Percentiles rank a stretch among this genome's conserved stretches.
Evolutionary conservation across 371 early-diverging fungal genomes (phyloP).

Genomic region (Syncephalastrum monosporum): DNA sequence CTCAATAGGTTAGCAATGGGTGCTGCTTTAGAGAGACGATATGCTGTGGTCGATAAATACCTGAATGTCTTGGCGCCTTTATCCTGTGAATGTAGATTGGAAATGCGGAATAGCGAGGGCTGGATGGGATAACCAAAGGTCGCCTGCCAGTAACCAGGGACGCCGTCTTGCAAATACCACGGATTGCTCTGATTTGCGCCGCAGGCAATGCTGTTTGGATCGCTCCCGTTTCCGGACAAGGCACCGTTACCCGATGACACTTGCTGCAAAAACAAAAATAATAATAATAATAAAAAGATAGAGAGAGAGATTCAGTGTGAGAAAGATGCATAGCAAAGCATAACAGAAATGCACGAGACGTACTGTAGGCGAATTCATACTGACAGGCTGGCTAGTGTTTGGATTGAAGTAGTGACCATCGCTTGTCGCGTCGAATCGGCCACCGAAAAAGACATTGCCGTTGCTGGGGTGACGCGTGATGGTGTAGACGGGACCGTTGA

Average conservation of each 20-base stretch:
- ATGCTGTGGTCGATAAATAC: slow-evolving; percentile 12
- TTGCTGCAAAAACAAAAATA: slow-evolving; percentile 17
- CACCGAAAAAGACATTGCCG: slow-evolving; percentile 40
- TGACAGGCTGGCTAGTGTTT: slow-evolving; percentile 32
- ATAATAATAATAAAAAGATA: slow-evolving; percentile 2
- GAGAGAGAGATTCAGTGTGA: too few relatives aligned
- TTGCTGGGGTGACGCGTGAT: slow-evolving; percentile 23
- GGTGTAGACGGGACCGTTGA: slow-evolving; percentile 49
- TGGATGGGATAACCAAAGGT: slow-evolving; percentile 55
- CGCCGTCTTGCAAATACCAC: slow-evolving; percentile 70
- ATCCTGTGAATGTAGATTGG: slow-evolving; percentile 53
- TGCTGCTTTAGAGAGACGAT: not conserved
- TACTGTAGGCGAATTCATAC: slow-evolving; percentile 32
- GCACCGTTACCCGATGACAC: slow-evolving; percentile 48
- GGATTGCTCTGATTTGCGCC: slow-evolving; percentile 16
- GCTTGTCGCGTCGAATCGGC: slow-evolving; percentile 42
- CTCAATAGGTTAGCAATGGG: not conserved
- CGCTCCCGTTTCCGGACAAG: slow-evolving; percentile 17
- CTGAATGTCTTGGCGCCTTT: slow-evolving; percentile 65
- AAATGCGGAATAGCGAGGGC: slow-evolving; percentile 67
- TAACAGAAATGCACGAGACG: slow-evolving; percentile 6
- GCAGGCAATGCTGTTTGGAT: slow-evolving; percentile 39
- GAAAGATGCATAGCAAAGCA: not conserved
- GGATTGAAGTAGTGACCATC: slow-evolving; percentile 37
- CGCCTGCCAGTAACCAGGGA: slow-evolving; percentile 74